Evolutionary conservation across 768 basidiomycete species (phyloP).

Genomic region (Suillus paluster): DNA sequence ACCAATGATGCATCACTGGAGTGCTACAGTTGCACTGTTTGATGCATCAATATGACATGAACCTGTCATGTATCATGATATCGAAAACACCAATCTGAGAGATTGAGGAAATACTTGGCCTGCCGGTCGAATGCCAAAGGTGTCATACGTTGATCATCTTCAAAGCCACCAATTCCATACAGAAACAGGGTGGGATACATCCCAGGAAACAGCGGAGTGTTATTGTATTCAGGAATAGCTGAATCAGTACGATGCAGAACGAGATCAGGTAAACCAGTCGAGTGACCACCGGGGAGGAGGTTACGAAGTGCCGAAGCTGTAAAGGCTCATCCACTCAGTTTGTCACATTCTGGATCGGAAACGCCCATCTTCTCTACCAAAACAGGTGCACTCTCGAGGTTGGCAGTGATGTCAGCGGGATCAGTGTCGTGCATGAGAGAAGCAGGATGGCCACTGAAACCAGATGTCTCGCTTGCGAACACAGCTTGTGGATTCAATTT

Average conservation of each 20-base stretch:
- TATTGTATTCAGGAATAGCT: constrained; percentile 37
- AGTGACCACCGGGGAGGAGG: too few species aligned
- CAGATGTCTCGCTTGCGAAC: constrained; percentile 33
- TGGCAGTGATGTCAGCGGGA: constrained; percentile 16
- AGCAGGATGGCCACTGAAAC: too few species aligned
- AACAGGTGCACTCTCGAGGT: constrained; percentile 12
- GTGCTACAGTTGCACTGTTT: too few species aligned
- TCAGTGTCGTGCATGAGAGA: too few species aligned
- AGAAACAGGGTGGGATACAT: constrained; percentile 49
- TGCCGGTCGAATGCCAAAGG: constrained; percentile 24
- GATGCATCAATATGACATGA: too few species aligned
- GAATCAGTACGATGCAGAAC: constrained; percentile 22
- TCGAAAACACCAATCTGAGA: too few species aligned
- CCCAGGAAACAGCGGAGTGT: constrained; percentile 39
- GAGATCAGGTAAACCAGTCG: constrained; percentile 28
- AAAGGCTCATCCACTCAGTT: constrained; percentile 25
- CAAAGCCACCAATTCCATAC: constrained; percentile 43
- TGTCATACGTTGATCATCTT: neutral
- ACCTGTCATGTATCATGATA: too few species aligned
- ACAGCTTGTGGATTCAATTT: constrained; percentile 5
- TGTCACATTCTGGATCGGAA: constrained; percentile 31
- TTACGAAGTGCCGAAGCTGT: constrained; percentile 31
- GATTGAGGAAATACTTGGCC: too few species aligned
- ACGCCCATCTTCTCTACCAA: constrained; percentile 39
- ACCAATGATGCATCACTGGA: too few species aligned